A percentile compares a stretch with the other conserved stretches of the same genome.
Evolutionary conservation across 768 basidiomycete genomes (phyloP).

Genomic region (Pholiota molesta): DNA sequence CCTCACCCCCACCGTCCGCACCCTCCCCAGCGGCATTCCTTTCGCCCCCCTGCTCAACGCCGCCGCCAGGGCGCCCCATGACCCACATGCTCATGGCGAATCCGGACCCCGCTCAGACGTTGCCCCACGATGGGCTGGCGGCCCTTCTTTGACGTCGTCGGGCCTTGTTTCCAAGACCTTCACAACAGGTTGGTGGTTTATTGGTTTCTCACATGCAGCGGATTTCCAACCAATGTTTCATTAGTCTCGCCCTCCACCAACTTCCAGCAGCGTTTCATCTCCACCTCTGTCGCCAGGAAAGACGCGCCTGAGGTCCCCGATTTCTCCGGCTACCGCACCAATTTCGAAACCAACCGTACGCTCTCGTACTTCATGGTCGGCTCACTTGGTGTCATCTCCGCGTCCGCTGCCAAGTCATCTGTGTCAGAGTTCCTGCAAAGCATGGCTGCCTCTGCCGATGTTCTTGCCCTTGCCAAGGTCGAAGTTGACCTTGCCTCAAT

Average conservation of each 20-base stretch:
- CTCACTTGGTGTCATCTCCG: constrained; percentile 89
- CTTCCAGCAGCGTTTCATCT: constrained; percentile 72
- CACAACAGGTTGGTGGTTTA: constrained; percentile 58
- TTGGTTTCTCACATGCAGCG: not conserved
- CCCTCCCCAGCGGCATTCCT: constrained; percentile 81
- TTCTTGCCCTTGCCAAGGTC: constrained; percentile 96
- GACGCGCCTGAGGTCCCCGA: constrained; percentile 88
- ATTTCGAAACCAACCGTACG: constrained; percentile 68
- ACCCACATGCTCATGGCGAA: constrained; percentile 60
- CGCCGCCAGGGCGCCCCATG: constrained; percentile 64
- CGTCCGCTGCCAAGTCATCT: constrained; percentile 91
- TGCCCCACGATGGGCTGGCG: constrained; percentile 66
- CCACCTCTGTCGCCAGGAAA: constrained; percentile 70
- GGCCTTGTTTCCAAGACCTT: constrained; percentile 70
- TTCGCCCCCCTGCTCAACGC: constrained; percentile 75
- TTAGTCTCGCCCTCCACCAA: constrained; percentile 56
- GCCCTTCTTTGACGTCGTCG: constrained; percentile 49
- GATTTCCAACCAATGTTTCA: constrained; percentile 12
- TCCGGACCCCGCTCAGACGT: constrained; percentile 60
- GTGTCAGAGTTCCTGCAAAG: constrained; percentile 93
- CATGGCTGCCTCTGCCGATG: constrained; percentile 97
- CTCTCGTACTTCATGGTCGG: constrained; percentile 91
- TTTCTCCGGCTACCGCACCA: constrained; percentile 79
- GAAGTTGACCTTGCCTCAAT: constrained; percentile 90
- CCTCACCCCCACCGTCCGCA: constrained; percentile 79